These are phyloP conservation scores for Phialocephala subalpina DNA, from an alignment of 2,329 filamentous ascomycete species.

Conservation along the genomic window DNA sequence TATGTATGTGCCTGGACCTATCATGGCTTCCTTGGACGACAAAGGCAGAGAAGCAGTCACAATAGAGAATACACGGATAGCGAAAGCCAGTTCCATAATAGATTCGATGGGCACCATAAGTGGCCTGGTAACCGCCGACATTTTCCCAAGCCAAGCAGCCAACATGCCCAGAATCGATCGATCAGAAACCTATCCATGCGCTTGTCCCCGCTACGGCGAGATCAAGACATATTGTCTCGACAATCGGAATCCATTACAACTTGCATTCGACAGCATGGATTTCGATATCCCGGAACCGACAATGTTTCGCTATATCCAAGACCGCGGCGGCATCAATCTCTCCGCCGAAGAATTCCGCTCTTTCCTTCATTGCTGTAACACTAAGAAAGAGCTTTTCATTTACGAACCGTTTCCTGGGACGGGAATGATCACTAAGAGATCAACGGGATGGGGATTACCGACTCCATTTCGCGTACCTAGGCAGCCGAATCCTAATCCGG, in stretches of 20 bases:
- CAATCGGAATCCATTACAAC: conserved; percentile 6
- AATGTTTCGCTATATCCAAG: conserved; percentile 5
- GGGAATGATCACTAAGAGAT: not conserved
- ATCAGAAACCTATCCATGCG: conserved; percentile 7
- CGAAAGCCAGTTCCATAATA: not conserved
- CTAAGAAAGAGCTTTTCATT: conserved; percentile 6
- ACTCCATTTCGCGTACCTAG: not conserved
- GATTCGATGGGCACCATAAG: not conserved
- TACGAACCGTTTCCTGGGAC: conserved; percentile 16
- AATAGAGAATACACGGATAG: not conserved
- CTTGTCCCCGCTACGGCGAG: conserved; percentile 11
- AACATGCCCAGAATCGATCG: not conserved
- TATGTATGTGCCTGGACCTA: not conserved
- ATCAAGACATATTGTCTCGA: conserved; percentile 12
- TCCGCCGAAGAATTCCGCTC: conserved; percentile 7
- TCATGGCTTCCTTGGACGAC: not conserved
- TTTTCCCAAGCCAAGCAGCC: not conserved
- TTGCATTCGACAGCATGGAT: conserved; percentile 19
- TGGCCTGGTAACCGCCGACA: not conserved
- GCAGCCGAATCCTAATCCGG: not conserved
- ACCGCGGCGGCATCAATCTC: not conserved
- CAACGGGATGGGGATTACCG: conserved; percentile 9
- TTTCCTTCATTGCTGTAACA: conserved; percentile 13
- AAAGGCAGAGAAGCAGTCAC: not conserved
- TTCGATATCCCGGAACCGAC: conserved; percentile 20